Percentiles rank a stretch among this genome's conserved stretches.
Evolutionary conservation across 352 stramenopile species (phyloP).

Genomic region (Phytopythium helicoides): DNA sequence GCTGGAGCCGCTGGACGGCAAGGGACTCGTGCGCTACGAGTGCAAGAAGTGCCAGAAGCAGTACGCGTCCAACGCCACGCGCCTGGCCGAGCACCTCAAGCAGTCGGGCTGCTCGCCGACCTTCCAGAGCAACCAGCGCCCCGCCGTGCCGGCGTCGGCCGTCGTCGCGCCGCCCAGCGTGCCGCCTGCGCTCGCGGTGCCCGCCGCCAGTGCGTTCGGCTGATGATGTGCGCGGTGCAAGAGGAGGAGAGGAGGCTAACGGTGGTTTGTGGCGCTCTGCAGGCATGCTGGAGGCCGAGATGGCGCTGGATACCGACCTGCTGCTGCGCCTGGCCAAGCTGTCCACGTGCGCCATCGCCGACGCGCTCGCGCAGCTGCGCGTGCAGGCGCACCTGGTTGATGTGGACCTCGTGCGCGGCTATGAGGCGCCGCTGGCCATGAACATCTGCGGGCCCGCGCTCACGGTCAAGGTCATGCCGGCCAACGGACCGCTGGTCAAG

Average conservation of each 20-base stretch:
- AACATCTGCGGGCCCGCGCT: constrained; percentile 78
- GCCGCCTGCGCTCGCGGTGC: constrained; percentile 16
- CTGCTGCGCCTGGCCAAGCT: constrained; percentile 72
- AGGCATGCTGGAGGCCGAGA: constrained; percentile 46
- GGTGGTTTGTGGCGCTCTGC: constrained; percentile 9
- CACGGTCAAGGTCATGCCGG: constrained; percentile 73
- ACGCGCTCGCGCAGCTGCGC: constrained; percentile 73
- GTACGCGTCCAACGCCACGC: constrained; percentile 83
- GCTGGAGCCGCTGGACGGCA: constrained; percentile 62
- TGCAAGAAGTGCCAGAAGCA: constrained; percentile 89
- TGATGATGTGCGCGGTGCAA: too few species aligned
- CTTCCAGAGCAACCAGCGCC: constrained; percentile 83
- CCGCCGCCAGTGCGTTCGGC: constrained; percentile 19
- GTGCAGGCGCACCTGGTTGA: constrained; percentile 80
- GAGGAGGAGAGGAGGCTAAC: too few species aligned
- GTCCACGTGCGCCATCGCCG: constrained; percentile 76
- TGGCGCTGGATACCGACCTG: constrained; percentile 56
- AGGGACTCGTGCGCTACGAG: constrained; percentile 79
- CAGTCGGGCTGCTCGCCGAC: constrained; percentile 63
- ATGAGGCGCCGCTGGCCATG: constrained; percentile 45
- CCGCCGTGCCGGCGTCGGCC: constrained; percentile 1
- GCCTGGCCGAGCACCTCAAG: constrained; percentile 74
- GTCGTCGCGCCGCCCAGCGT: constrained; percentile 6
- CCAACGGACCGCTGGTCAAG: constrained; percentile 53
- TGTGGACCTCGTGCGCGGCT: constrained; percentile 66